Percentiles rank a stretch among this genome's conserved stretches.
phyloP scores from a whole-genome alignment of 1,284 basidiomycete genomes.

The Thecaphora thlaspeos region DNA sequence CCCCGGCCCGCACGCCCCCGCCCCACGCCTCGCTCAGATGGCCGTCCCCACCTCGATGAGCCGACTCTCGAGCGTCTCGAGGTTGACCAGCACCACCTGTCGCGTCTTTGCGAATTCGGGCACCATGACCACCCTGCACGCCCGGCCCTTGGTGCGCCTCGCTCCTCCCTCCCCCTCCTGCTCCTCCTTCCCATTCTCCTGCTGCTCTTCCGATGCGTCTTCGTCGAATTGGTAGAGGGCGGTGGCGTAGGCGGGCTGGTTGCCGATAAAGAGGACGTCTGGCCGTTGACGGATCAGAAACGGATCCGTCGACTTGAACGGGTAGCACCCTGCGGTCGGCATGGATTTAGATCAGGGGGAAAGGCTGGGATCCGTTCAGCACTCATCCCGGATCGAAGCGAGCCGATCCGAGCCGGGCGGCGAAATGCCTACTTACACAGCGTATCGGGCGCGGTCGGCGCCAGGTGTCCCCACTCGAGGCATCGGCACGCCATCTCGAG shows the following conservation, averaged over 20 bases:
- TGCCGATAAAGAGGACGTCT: constrained; percentile 87
- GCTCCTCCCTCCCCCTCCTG: constrained; percentile 58
- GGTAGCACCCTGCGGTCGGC: no score
- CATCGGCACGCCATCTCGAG: constrained; percentile 75
- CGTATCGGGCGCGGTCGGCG: constrained; percentile 96
- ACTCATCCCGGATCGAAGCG: no score
- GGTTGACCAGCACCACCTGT: constrained; percentile 67
- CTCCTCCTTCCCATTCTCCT: no score
- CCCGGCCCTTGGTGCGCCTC: no score
- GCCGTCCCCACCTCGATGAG: constrained; percentile 54
- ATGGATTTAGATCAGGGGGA: no score
- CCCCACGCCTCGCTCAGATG: no score
- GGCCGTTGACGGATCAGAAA: constrained; percentile 83
- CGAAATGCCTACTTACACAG: no score
- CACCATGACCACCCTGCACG: constrained; percentile 78
- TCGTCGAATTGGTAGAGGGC: no score
- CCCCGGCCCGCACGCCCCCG: no score
- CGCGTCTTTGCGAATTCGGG: constrained; percentile 75
- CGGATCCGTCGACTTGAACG: constrained; percentile 82
- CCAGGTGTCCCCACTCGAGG: constrained; percentile 89
- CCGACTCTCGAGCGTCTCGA: constrained; percentile 64
- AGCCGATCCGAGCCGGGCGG: no score
- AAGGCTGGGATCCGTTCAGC: no score
- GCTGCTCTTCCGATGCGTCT: no score
- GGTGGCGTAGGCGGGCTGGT: constrained; percentile 69